Conservation (phyloP, 257 asterid species). For the Solanum commersonii region DNA sequence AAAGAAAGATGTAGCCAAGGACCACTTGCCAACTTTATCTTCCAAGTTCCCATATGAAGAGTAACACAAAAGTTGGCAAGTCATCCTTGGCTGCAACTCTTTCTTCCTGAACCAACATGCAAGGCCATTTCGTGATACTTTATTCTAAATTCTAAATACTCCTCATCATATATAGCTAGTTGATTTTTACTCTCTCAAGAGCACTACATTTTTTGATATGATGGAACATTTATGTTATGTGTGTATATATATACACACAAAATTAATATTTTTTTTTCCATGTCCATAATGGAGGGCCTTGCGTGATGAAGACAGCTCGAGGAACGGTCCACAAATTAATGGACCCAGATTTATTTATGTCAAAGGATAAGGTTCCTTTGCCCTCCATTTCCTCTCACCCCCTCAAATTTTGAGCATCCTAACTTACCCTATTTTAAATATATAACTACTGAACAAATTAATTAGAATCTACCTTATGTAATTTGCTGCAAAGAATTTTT, state of each 20-base stretch:
- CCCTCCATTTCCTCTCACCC: not conserved
- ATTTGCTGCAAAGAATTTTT: not conserved
- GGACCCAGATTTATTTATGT: not conserved
- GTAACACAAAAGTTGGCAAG: not conserved
- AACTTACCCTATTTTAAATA: not conserved
- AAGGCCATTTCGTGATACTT: not conserved
- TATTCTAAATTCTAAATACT: not conserved
- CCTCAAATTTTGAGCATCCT: not conserved
- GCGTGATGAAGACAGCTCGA: not conserved
- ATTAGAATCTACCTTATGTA: not conserved
- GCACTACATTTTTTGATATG: not conserved
- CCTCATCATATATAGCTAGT: too few relatives aligned
- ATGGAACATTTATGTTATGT: not conserved
- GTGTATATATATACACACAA: not conserved
- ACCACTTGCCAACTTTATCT: slow-evolving; percentile 1
- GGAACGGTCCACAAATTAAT: not conserved
- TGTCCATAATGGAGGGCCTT: not conserved
- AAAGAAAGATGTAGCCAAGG: not conserved
- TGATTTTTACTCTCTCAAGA: not conserved
- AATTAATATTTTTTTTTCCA: not conserved
- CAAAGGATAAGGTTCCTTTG: not conserved
- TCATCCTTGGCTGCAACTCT: slow-evolving; percentile 6
- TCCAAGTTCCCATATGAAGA: not conserved
- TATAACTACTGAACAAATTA: not conserved
- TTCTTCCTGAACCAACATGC: slow-evolving; percentile 1